Base-by-base conservation (phyloP, 2,329 filamentous ascomycete species). In the Achaetomium macrosporum region DNA sequence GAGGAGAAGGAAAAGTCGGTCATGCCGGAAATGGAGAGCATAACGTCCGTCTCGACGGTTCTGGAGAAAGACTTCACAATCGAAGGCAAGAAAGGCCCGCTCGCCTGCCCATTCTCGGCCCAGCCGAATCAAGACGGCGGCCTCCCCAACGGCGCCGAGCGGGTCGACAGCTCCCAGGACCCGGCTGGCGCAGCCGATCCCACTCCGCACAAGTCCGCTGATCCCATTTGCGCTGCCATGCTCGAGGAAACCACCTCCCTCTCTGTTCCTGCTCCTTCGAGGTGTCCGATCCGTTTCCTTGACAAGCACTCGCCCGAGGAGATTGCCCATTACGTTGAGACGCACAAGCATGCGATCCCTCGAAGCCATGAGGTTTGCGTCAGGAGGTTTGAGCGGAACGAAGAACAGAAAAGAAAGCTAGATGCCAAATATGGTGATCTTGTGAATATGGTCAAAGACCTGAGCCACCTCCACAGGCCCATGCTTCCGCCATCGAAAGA, bases 371-470 rank as follows among this genome's bases (percentile, higher is more conserved):
- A 95, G 66, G 82, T 96, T 42, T 97, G 92, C 68, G 84, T 97
- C 56, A 85, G 88, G 64, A 82, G 91, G 53, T 96, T 96, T 66
- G 89, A 95, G 70, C 86, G 83, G 68, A 92, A 91, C 64, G 86
- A 92, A 62, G 81, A 87, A 58, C 88, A 91, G 64, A 88, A 95
- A 65, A 83, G 84, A 59, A 88, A 95, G 69, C 76, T 97, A 51
- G 92, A 97, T 68, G 89, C 89, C 57, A 97, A 96, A 69, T 97
- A 96, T 67, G 90, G 90, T 59, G 92, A 86, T 66, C 75, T 96
- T 41, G 90, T 89, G 61, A 95, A 83, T 71, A 96, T 97, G 92
- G 95, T 97, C 56, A 86, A 93, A 67, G 90, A 90, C 9, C 75
- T 97, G 37, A 88, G 90, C 45, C 81, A 85, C 59, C 89, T 95